Percentiles rank a stretch among this genome's conserved stretches.
Conservation (phyloP, 2,329 filamentous ascomycete genomes). For the Apiospora aurea region DNA sequence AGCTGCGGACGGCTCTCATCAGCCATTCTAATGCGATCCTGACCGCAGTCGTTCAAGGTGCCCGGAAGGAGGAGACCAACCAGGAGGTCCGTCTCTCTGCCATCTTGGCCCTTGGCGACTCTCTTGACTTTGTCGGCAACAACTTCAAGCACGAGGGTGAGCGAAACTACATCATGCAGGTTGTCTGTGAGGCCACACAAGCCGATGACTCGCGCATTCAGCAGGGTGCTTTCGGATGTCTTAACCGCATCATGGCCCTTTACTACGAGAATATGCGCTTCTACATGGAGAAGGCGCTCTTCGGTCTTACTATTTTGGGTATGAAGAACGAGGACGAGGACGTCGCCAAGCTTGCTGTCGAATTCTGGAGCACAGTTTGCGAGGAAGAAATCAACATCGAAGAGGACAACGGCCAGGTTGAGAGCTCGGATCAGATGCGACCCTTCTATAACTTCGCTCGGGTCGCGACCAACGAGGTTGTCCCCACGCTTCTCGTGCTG, state of each 20-base stretch:
- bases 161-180: constrained; percentile 99
- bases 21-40: constrained; percentile 96
- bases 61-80: constrained; percentile 94
- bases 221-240: constrained; percentile 93
- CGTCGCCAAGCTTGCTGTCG: constrained; percentile 95
- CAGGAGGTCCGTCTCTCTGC: constrained; percentile 89
- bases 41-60: constrained; percentile 96
- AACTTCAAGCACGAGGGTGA: constrained; percentile 99
- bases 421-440: constrained; percentile 83
- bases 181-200: constrained; percentile 98
- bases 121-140: constrained; percentile 94
- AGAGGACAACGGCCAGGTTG: constrained; percentile 88
- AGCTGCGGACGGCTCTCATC: constrained; percentile 81
- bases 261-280: constrained; percentile 99
- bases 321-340: constrained; percentile 99
- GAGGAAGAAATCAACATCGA: constrained; percentile 98
- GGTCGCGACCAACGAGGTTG: constrained; percentile 91
- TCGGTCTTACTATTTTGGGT: constrained; percentile 94
- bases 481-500: constrained; percentile 86
- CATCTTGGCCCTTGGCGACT: constrained; percentile 93
- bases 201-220: constrained; percentile 90
- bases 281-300: constrained; percentile 99
- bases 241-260: constrained; percentile 97
- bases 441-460: constrained; percentile 96
- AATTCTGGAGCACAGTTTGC: constrained; percentile 99